Evolutionary conservation across 1,284 basidiomycete species (phyloP).

Genomic region (Pseudozyma sp.): DNA sequence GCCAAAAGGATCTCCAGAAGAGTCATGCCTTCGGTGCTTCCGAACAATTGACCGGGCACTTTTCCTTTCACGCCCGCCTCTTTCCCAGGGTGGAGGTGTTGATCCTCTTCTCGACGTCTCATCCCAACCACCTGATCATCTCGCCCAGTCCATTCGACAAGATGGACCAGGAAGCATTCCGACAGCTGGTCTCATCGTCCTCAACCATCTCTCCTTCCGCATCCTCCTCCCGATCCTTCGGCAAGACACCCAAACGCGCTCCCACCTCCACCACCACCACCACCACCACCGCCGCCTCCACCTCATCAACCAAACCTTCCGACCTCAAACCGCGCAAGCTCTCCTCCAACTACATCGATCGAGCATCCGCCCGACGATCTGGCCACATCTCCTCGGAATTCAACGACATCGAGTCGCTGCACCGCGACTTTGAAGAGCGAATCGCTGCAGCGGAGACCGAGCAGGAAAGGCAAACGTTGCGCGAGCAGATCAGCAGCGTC

Average conservation of each 20-base stretch:
- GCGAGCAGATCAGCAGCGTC: conserved; percentile 81
- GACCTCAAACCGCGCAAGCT: conserved; percentile 33
- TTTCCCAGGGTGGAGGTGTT: background rate
- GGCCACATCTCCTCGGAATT: conserved; percentile 31
- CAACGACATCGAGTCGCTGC: conserved; percentile 78
- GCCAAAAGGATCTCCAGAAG: too few relatives aligned
- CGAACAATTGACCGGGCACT: conserved; percentile 34
- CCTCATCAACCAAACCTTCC: conserved; percentile 16
- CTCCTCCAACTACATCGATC: conserved; percentile 34
- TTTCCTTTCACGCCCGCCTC: conserved; percentile 4
- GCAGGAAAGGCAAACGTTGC: conserved; percentile 74
- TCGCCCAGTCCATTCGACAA: background rate
- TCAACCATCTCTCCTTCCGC: conserved; percentile 7
- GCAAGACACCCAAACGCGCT: conserved; percentile 30
- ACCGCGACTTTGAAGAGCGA: conserved; percentile 81
- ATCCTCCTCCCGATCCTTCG: conserved; percentile 14
- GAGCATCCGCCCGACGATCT: conserved; percentile 41
- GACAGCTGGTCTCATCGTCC: conserved; percentile 43
- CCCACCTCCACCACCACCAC: conserved; percentile 4
- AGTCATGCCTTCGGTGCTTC: background rate
- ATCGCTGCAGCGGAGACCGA: conserved; percentile 72
- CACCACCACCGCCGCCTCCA: background rate
- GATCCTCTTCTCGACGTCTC: background rate
- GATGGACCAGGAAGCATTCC: conserved; percentile 63
- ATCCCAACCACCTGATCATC: background rate